Evolutionary conservation across 2,329 filamentous ascomycete species (phyloP).

Genomic region (Gliomastix tumulicola): DNA sequence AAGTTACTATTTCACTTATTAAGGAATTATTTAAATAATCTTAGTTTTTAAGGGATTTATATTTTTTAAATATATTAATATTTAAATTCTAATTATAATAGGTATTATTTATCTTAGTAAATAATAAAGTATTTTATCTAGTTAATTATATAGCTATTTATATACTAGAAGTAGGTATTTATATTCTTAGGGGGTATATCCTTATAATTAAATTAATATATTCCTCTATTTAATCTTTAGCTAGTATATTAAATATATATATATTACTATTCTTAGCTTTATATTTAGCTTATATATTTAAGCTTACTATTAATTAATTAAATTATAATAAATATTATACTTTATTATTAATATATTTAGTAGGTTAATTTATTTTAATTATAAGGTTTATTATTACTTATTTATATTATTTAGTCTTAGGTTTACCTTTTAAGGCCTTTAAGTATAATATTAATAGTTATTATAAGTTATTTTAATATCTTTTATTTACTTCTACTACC

Average conservation of each 20-base stretch:
- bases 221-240: too few relatives aligned
- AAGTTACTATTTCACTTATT: too few relatives aligned
- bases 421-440: neutral
- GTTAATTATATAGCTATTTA: neutral
- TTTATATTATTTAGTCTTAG: conserved; percentile 4
- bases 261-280: neutral
- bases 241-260: too few relatives aligned
- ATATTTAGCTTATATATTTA: neutral
- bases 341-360: neutral
- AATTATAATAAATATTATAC: conserved; percentile 1
- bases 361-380: conserved; percentile 9
- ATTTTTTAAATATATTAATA: too few relatives aligned
- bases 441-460: neutral
- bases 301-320: conserved; percentile 1
- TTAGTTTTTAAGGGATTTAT: too few relatives aligned
- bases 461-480: neutral
- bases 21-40: too few relatives aligned
- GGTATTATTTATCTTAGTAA: too few relatives aligned
- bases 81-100: neutral
- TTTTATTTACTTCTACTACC: too few relatives aligned
- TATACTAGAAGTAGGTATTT: neutral
- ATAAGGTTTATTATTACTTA: conserved; percentile 6
- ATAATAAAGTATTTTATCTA: neutral
- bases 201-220: too few relatives aligned
- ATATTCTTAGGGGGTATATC: neutral